Base-by-base conservation (phyloP, 805 yeast species). In the Kregervanrija delftensis region DNA sequence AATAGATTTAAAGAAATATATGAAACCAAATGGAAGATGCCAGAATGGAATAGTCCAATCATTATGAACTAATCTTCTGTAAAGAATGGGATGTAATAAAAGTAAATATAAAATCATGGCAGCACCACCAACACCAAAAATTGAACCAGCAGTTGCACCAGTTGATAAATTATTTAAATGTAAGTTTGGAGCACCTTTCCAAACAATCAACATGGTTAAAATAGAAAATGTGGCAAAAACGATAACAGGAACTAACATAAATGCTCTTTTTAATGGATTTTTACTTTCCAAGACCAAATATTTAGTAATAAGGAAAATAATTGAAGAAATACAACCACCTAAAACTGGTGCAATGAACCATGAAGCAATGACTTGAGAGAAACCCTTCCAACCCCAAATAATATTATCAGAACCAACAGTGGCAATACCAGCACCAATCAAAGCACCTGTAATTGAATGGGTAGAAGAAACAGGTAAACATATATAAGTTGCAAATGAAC, bases 401-500 rank as follows among this genome's bases (percentile, higher is more conserved):
- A 83, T 74, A 49, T 77, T 69, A 6, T 64, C 57, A 37, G 76
- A 78, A 46, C 88, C 88, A 52, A 72, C 76, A 34, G 88, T 79
- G 36, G 89, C 91, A 54, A 84, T 74, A 49, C 86, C 83, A 8
- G 84, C 74, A 52, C 91, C 91, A 47, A 83, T 80, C 35, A 81
- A 72, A 36, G 79, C 89, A 56, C 90, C 90, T 41, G 83, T 83
- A 51, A 84, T 81, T 9, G 88, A 79, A 57, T 84, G 90, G 10
- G 91, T 83, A 13, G 90, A 82, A 14, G 90, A 83, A 37, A 83
- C 89, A n/a, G 90, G 90, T 75, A 80, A 73, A 50, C 86, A 86
- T 31, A 82, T 63, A 2, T 60, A 49, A 12, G 90, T 84, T 35
- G 90, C 90, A 47, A 79, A 43, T 5, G 83, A 66, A 44, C 83